A percentile compares a stretch with the other conserved stretches of the same genome.
These are phyloP conservation scores for Berberis thunbergii DNA, from an alignment of 164 flowering plant genomes.

Conservation along the genomic window DNA sequence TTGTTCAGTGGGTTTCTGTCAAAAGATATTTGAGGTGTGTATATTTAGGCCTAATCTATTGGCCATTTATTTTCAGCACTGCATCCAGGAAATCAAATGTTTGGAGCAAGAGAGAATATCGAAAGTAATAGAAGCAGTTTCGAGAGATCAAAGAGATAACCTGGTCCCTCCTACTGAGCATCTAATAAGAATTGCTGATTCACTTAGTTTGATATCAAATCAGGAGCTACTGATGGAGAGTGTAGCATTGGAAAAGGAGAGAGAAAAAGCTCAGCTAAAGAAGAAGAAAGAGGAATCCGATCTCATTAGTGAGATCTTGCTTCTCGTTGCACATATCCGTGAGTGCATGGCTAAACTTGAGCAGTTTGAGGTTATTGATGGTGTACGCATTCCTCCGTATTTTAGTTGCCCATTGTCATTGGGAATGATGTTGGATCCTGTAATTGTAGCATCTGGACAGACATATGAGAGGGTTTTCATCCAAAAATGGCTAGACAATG, in stretches of 20 bases:
- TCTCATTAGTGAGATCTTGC: conserved; percentile 32
- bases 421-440: conserved; percentile 85
- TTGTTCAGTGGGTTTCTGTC: no score
- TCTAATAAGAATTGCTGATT: conserved; percentile 38
- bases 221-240: conserved; percentile 62
- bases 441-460: conserved; percentile 88
- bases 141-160: conserved; percentile 39
- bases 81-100: conserved; percentile 48
- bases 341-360: conserved; percentile 36
- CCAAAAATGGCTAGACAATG: conserved; percentile 79
- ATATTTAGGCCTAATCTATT: neutral
- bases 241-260: conserved; percentile 71
- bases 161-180: conserved; percentile 24
- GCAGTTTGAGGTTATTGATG: conserved; percentile 27
- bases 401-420: conserved; percentile 79
- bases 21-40: no score
- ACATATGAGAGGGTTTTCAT: conserved; percentile 78
- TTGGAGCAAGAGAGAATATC: conserved; percentile 38
- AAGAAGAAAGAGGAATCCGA: conserved; percentile 9
- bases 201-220: conserved; percentile 43
- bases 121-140: conserved; percentile 40
- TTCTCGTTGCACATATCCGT: conserved; percentile 52
- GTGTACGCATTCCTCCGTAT: conserved; percentile 51
- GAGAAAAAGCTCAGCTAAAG: conserved; percentile 30
- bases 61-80: conserved; percentile 33